Percentiles rank a stretch among this genome's conserved stretches.
These are phyloP conservation scores for Aphanomyces cochlioides DNA, from an alignment of 352 stramenopile genomes.

Conservation along the genomic window DNA sequence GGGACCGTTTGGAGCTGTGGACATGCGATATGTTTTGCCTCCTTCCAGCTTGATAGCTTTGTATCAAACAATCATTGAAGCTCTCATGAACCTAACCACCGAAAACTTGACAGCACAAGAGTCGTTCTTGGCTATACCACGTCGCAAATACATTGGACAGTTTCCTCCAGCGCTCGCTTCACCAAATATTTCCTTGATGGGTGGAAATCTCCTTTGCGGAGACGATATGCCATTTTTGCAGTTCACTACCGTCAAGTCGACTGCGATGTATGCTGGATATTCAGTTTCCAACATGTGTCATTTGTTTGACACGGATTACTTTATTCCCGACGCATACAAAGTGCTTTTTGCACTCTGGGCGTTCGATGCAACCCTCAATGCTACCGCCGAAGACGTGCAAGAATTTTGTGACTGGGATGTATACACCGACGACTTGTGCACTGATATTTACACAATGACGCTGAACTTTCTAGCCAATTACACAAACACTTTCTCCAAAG, in stretches of 20 bases:
- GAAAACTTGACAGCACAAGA: background rate
- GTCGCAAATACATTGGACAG: background rate
- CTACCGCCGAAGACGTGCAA: background rate
- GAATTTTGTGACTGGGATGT: background rate
- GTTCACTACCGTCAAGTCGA: background rate
- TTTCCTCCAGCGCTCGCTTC: background rate
- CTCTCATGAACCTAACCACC: background rate
- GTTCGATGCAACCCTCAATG: background rate
- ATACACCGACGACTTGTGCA: background rate
- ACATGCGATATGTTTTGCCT: conserved; percentile 11
- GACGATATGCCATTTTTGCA: background rate
- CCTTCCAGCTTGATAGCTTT: background rate
- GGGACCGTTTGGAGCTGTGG: conserved; percentile 20
- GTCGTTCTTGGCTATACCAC: background rate
- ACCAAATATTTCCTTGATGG: background rate
- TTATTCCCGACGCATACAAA: background rate
- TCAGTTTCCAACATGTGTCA: background rate
- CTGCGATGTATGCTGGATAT: background rate
- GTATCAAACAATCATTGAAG: background rate
- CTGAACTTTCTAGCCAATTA: background rate
- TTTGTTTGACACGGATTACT: background rate
- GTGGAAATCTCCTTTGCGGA: conserved; percentile 20
- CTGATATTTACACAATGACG: background rate
- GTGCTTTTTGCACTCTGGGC: conserved; percentile 12
- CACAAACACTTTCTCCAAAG: background rate